phyloP scores from a whole-genome alignment of 2,329 filamentous ascomycete genomes.

The Chaetoscypha palmicola region DNA sequence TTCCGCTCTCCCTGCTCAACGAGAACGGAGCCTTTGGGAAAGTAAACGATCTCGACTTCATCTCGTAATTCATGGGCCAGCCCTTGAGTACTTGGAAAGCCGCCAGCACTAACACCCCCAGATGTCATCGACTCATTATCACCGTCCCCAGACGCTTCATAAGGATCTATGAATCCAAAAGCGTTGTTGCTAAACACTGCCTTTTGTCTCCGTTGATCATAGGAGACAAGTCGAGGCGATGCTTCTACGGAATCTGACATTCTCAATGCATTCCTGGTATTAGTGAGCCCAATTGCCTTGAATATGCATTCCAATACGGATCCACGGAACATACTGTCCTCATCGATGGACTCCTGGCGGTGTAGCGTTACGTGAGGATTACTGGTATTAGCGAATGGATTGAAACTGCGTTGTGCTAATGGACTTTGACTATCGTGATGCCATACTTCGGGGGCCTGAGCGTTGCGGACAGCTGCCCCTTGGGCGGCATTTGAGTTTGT shows the following conservation, averaged over 20 bases:
- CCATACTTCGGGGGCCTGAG: slow-evolving; percentile 28
- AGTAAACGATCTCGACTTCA: slow-evolving; percentile 95
- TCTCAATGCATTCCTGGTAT: slow-evolving; percentile 55
- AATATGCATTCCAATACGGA: slow-evolving; percentile 94
- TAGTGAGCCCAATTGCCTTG: slow-evolving; percentile 79
- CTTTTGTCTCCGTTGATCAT: slow-evolving; percentile 74
- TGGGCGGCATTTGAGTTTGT: slow-evolving; percentile 17
- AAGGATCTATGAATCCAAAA: slow-evolving; percentile 84
- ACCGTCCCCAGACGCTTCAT: slow-evolving; percentile 68
- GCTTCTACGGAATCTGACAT: slow-evolving; percentile 72
- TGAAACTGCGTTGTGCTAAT: slow-evolving; percentile 42
- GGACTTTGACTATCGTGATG: slow-evolving; percentile 29
- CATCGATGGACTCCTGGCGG: slow-evolving; percentile 75
- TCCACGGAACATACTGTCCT: slow-evolving; percentile 81
- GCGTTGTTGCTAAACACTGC: slow-evolving; percentile 73
- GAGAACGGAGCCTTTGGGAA: slow-evolving; percentile 86
- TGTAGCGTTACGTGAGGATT: slow-evolving; percentile 48
- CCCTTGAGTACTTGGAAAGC: slow-evolving; percentile 54
- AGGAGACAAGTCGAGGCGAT: slow-evolving; percentile 77
- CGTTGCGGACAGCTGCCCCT: slow-evolving; percentile 16
- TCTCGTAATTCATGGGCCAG: slow-evolving; percentile 76
- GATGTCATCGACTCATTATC: slow-evolving; percentile 83
- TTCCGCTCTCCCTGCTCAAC: slow-evolving; percentile 97
- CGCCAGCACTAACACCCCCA: slow-evolving; percentile 52
- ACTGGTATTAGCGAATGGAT: slow-evolving; percentile 47